phyloP scores from a whole-genome alignment of 192 early-diverging fungal genomes.

The Rhizoclosmatium sp. region DNA sequence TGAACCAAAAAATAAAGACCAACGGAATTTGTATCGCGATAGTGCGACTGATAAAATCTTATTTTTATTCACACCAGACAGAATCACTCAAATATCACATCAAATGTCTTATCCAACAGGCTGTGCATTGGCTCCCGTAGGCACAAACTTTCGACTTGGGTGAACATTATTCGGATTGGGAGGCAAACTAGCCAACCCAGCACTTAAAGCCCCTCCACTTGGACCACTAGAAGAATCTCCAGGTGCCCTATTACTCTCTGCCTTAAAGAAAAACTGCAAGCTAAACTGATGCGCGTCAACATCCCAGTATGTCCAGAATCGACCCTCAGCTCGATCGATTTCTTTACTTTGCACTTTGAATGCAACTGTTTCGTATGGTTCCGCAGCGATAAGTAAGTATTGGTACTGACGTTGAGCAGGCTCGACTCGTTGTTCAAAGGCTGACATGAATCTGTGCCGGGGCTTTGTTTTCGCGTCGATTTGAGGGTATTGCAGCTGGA shows the following conservation, averaged over 20 bases:
- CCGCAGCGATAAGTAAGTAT: conserved; percentile 93
- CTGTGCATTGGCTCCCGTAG: conserved; percentile 20
- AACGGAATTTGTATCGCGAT: no score
- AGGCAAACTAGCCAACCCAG: not conserved
- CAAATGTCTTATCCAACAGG: conserved; percentile 18
- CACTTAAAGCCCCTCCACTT: not conserved
- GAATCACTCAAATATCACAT: not conserved
- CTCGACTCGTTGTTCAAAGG: conserved; percentile 94
- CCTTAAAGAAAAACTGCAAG: conserved; percentile 93
- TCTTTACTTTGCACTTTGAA: conserved; percentile 95
- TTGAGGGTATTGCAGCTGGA: conserved; percentile 95
- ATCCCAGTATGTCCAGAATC: conserved; percentile 96
- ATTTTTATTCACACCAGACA: no score
- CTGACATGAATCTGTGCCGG: conserved; percentile 94
- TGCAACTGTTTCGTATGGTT: conserved; percentile 93
- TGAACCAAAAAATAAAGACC: no score
- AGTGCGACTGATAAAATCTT: no score
- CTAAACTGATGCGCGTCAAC: conserved; percentile 84
- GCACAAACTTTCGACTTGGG: not conserved
- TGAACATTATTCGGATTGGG: not conserved
- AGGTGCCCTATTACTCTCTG: conserved; percentile 30
- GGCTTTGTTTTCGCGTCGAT: conserved; percentile 83
- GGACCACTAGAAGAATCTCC: conserved; percentile 1
- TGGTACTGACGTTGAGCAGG: conserved; percentile 86
- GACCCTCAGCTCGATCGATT: conserved; percentile 86